These are phyloP conservation scores for Cyclotella kingstonii DNA, from an alignment of 108 stramenopile species.

Conservation along the genomic window DNA sequence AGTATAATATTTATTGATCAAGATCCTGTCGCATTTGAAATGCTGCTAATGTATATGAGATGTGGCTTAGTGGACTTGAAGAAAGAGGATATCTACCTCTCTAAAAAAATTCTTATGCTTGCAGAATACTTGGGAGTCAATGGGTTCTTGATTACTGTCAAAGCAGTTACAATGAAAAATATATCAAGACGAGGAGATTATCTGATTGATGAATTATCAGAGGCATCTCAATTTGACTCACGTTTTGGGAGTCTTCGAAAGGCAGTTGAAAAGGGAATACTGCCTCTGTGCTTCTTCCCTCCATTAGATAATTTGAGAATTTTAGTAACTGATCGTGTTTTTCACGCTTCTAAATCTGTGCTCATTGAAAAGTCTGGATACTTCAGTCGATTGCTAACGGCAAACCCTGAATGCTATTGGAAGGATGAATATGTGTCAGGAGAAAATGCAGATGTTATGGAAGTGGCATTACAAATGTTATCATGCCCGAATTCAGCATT, in stretches of 20 bases:
- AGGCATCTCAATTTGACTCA: conserved; percentile 22
- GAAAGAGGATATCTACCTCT: conserved; percentile 1
- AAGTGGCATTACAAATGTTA: conserved; percentile 20
- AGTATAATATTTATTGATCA: conserved; percentile 15
- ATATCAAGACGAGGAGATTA: conserved; percentile 17
- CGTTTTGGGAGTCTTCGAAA: conserved; percentile 7
- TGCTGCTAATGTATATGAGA: conserved; percentile 18
- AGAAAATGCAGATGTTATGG: conserved; percentile 18
- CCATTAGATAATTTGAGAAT: conserved; percentile 9
- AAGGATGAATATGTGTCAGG: conserved; percentile 1
- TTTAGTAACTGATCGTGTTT: conserved; percentile 1
- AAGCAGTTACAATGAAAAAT: conserved; percentile 31
- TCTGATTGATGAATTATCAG: conserved; percentile 10
- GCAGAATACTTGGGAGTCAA: conserved; percentile 17
- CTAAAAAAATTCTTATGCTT: conserved; percentile 16
- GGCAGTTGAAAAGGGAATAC: conserved; percentile 21
- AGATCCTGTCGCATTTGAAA: conserved; percentile 19
- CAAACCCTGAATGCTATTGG: conserved; percentile 11
- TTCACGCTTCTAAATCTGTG: conserved; percentile 20
- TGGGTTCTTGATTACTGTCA: conserved; percentile 19
- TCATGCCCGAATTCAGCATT: conserved; percentile 16
- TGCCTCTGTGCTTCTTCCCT: conserved; percentile 16
- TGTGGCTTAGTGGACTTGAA: conserved; percentile 10
- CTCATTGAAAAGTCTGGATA: conserved; percentile 14
- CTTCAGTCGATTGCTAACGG: conserved; percentile 7